A percentile compares a stretch with the other conserved stretches of the same genome.
Evolutionary conservation across 2,329 filamentous ascomycete species (phyloP).

Genomic region (Penicillium sp.): DNA sequence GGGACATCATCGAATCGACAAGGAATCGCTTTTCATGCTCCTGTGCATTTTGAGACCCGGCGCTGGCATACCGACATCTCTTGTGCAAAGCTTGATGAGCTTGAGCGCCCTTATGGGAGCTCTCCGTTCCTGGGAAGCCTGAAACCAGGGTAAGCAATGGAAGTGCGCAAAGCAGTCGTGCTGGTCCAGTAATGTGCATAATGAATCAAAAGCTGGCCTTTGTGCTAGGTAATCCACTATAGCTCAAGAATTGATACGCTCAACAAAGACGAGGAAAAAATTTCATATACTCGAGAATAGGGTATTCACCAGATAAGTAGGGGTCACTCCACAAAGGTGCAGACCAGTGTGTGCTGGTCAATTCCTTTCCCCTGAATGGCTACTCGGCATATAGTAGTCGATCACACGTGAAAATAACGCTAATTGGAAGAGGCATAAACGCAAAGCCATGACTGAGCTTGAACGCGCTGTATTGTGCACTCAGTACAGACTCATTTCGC

Average conservation of each 20-base stretch:
- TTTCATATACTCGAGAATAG: neutral
- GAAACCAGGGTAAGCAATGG: slow-evolving; percentile 16
- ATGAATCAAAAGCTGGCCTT: neutral
- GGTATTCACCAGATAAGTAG: neutral
- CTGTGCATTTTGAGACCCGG: slow-evolving; percentile 12
- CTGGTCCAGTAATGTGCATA: slow-evolving; percentile 21
- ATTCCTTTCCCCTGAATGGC: slow-evolving; percentile 21
- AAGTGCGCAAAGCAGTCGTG: slow-evolving; percentile 21
- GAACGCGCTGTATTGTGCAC: neutral
- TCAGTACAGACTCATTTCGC: neutral
- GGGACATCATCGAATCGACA: slow-evolving; percentile 29
- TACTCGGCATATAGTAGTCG: neutral
- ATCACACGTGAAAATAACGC: slow-evolving; percentile 8
- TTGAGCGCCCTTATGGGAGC: slow-evolving; percentile 10
- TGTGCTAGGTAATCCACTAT: neutral
- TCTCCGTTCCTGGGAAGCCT: slow-evolving; percentile 21
- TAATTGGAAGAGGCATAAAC: neutral
- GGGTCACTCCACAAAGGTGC: neutral
- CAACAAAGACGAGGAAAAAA: too few relatives aligned
- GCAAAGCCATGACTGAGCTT: neutral
- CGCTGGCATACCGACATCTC: slow-evolving; percentile 30
- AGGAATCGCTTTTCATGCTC: slow-evolving; percentile 35
- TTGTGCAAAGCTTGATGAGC: slow-evolving; percentile 23
- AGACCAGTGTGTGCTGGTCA: slow-evolving; percentile 4
- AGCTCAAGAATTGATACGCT: neutral